Evolutionary conservation across 176 grass and related monocot genomes (phyloP).

Genomic region (Musa schizocarpa): DNA sequence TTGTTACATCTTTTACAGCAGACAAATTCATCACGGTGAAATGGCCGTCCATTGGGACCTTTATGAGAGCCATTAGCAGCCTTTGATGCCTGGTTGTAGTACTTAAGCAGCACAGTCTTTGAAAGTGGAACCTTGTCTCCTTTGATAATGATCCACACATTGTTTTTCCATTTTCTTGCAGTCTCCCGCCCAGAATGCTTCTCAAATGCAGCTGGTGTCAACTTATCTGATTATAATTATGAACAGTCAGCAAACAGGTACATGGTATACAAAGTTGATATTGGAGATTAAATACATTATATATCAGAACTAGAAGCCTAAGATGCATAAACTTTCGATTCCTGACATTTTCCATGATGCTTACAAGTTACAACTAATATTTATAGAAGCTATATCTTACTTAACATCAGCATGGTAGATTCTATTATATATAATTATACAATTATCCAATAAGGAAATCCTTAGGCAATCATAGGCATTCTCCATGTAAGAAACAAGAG

Average conservation of each 20-base stretch:
- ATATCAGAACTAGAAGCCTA: too few relatives aligned
- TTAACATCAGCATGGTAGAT: not conserved
- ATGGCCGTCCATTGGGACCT: slow-evolving; percentile 53
- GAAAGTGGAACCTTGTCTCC: slow-evolving; percentile 75
- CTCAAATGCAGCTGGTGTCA: slow-evolving; percentile 92
- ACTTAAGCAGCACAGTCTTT: slow-evolving; percentile 73
- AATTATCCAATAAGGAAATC: not conserved
- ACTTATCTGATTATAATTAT: slow-evolving; percentile 50
- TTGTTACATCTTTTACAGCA: slow-evolving; percentile 63
- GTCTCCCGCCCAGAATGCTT: slow-evolving; percentile 90
- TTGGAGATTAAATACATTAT: too few relatives aligned
- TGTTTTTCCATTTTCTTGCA: slow-evolving; percentile 93
- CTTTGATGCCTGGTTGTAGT: slow-evolving; percentile 62
- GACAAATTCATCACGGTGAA: slow-evolving; percentile 85
- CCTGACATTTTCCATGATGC: too few relatives aligned
- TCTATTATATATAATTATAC: not conserved
- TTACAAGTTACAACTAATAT: too few relatives aligned
- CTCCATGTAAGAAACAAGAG: too few relatives aligned
- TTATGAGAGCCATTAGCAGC: slow-evolving; percentile 50
- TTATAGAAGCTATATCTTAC: not conserved
- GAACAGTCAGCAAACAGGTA: slow-evolving; percentile 5
- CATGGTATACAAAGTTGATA: too few relatives aligned
- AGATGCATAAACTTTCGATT: too few relatives aligned
- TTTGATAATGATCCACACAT: slow-evolving; percentile 78
- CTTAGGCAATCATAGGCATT: too few relatives aligned